phyloP scores from a whole-genome alignment of 2,329 filamentous ascomycete species.

The Xylariaceae sp. region DNA sequence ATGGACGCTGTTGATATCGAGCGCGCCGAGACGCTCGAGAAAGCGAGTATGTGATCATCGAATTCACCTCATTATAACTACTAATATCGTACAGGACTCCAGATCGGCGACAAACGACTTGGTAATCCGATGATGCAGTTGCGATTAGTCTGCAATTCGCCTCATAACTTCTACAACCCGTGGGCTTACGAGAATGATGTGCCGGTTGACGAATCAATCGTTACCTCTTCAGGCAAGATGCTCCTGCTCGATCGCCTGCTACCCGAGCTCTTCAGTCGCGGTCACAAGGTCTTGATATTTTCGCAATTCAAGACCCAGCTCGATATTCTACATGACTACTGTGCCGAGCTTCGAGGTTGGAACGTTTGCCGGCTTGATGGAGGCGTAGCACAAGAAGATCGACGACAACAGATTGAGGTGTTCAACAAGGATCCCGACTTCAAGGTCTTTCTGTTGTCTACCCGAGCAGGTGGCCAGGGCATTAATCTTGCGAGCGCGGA shows the following conservation, averaged over 20 bases:
- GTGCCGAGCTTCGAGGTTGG: slow-evolving; percentile 71
- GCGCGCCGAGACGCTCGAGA: slow-evolving; percentile 63
- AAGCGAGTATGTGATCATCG: slow-evolving; percentile 60
- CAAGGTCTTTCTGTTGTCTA: slow-evolving; percentile 83
- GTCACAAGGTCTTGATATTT: slow-evolving; percentile 92
- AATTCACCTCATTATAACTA: not conserved
- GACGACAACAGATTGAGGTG: slow-evolving; percentile 65
- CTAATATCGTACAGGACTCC: slow-evolving; percentile 56
- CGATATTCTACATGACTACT: slow-evolving; percentile 86
- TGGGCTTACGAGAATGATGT: slow-evolving; percentile 61
- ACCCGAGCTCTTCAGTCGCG: slow-evolving; percentile 65
- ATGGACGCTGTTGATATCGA: slow-evolving; percentile 58
- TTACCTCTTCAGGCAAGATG: slow-evolving; percentile 93
- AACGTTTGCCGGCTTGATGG: slow-evolving; percentile 88
- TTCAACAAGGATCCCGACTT: slow-evolving; percentile 65
- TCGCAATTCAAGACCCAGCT: slow-evolving; percentile 95
- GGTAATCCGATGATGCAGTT: slow-evolving; percentile 92
- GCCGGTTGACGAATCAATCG: slow-evolving; percentile 71
- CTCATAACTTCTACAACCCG: slow-evolving; percentile 95
- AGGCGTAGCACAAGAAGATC: slow-evolving; percentile 69
- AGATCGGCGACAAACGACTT: slow-evolving; percentile 86
- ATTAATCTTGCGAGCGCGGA: slow-evolving; percentile 92
- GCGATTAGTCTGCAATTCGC: slow-evolving; percentile 85
- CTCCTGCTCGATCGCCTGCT: slow-evolving; percentile 84
- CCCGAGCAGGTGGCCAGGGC: slow-evolving; percentile 86